A percentile compares a stretch with the other conserved stretches of the same genome.
These are phyloP conservation scores for Vitis hybrid DNA, from an alignment of 177 flowering plant species.

Conservation along the genomic window DNA sequence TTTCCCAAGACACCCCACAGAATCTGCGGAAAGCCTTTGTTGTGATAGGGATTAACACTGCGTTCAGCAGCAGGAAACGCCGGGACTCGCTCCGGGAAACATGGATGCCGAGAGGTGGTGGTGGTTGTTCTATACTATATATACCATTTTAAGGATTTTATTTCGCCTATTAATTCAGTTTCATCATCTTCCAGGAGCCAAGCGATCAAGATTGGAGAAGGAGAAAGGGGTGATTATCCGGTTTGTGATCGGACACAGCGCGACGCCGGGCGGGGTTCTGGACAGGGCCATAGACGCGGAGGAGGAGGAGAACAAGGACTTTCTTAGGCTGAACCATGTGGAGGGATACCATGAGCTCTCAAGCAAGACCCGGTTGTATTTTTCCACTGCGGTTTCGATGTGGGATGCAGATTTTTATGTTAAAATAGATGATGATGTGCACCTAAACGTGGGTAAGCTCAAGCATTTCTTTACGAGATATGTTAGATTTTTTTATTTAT, in stretches of 20 bases:
- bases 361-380: slow-evolving; percentile 67
- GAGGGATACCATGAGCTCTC: slow-evolving; percentile 89
- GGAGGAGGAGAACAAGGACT: slow-evolving; percentile 59
- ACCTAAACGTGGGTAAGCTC: slow-evolving; percentile 59
- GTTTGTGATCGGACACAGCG: slow-evolving; percentile 85
- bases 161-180: neutral
- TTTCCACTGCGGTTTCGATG: slow-evolving; percentile 54
- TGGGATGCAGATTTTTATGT: slow-evolving; percentile 92
- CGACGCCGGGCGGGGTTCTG: slow-evolving; percentile 61
- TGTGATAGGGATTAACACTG: slow-evolving; percentile 83
- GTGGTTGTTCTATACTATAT: too few relatives aligned
- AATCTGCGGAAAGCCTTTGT: slow-evolving; percentile 63
- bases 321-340: slow-evolving; percentile 64
- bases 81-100: slow-evolving; percentile 72
- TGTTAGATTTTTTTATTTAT: neutral
- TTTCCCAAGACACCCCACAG: slow-evolving; percentile 13
- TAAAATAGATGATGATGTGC: slow-evolving; percentile 92
- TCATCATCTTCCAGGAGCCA: slow-evolving; percentile 37
- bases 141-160: too few relatives aligned
- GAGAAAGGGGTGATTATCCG: slow-evolving; percentile 77
- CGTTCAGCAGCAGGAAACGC: slow-evolving; percentile 77
- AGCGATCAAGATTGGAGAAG: slow-evolving; percentile 59
- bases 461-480: neutral
- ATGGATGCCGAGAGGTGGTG: slow-evolving; percentile 77
- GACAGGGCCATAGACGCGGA: slow-evolving; percentile 66